Percentiles rank a stretch among this genome's conserved stretches.
Evolutionary conservation across 2,329 filamentous ascomycete species (phyloP).

Genomic region (Ophiostoma himal-ulmi): DNA sequence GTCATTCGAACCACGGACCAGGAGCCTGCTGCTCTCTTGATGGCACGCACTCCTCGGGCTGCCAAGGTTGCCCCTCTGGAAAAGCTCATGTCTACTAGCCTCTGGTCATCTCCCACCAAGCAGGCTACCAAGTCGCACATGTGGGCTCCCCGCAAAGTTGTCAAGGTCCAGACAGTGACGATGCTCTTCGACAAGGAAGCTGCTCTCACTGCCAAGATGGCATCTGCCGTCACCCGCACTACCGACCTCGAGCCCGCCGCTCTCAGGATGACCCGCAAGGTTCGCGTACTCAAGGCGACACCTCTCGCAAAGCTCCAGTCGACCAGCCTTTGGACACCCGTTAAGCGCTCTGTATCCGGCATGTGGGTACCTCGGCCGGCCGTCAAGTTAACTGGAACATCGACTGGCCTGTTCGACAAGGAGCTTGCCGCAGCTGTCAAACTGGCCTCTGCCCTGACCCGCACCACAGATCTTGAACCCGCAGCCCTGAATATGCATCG

Average conservation of each 20-base stretch:
- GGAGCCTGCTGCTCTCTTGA: conserved; percentile 16
- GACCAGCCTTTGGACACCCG: conserved; percentile 14
- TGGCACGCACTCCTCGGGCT: conserved; percentile 17
- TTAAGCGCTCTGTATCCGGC: not conserved
- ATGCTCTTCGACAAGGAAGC: conserved; percentile 21
- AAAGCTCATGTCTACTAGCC: conserved; percentile 4
- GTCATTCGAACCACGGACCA: conserved; percentile 21
- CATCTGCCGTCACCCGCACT: conserved; percentile 18
- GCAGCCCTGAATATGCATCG: conserved; percentile 19
- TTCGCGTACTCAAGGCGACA: not conserved
- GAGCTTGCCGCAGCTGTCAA: conserved; percentile 13
- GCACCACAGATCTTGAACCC: conserved; percentile 20
- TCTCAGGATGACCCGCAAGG: conserved; percentile 20
- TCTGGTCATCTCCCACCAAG: conserved; percentile 10
- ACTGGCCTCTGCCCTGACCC: conserved; percentile 14
- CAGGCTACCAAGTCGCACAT: not conserved
- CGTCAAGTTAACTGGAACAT: not conserved
- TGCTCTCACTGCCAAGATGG: conserved; percentile 11
- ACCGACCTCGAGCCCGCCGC: conserved; percentile 22
- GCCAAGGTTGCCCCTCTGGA: conserved; percentile 14
- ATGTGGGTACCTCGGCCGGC: not conserved
- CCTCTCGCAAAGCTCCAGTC: conserved; percentile 19
- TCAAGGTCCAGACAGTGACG: not conserved
- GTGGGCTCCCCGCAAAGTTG: conserved; percentile 6
- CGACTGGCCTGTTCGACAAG: conserved; percentile 21